Evolutionary conservation across 176 grass and related monocot species (phyloP), one percentile per base, ranked within the genome.

Genomic region (Eragrostis nindensis): DNA sequence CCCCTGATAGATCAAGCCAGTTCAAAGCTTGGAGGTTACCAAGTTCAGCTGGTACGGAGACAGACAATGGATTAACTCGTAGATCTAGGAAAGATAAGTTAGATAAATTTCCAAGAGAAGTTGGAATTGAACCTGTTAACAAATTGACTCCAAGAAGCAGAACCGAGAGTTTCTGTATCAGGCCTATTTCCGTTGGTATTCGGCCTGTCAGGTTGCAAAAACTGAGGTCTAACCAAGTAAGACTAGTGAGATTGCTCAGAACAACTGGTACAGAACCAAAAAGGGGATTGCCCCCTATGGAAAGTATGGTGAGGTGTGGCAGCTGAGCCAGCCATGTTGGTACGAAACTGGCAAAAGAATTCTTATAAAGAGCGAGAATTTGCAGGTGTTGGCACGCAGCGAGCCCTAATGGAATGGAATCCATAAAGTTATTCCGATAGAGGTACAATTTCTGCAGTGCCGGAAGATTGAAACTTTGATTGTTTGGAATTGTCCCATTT

Each of bases 281-380:
- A 29, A 78, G 45, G 27, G 21, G 0, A 66, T 78, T 78, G 5
- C 3, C 1, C 1, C 42, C 42, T 6, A 64, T 5, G 7, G 2
- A 4, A 21, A 78, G 27, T 0, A 2, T 1, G 1, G 18, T 40
- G 12, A 81, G 67, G 1, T 32, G 4, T 32, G 67, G 3, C 6
- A 81, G 19, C 3, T 71, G 45, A 47, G 67, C 42, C 12, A 81
- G 19, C 68, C 79, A 71, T 48, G 67, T 18, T 47, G 79, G 79
- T 0, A 71, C 26, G 4, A 36, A 15, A 48, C 32, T 53, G 12
- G 47, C 41, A 16, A 81, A 81, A 21, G 8, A 22, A 48, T 81
- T 81, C 1, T 0, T 0, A 8, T 3, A 0, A 25, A 81, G 4
- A 62, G 3, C 1, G 4, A 71, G 6, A 3, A 0, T 8, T 69